Evolutionary conservation across 345 rosid genomes (phyloP), one percentile per base, ranked within the genome.

Genomic region (Salix arbutifolia): DNA sequence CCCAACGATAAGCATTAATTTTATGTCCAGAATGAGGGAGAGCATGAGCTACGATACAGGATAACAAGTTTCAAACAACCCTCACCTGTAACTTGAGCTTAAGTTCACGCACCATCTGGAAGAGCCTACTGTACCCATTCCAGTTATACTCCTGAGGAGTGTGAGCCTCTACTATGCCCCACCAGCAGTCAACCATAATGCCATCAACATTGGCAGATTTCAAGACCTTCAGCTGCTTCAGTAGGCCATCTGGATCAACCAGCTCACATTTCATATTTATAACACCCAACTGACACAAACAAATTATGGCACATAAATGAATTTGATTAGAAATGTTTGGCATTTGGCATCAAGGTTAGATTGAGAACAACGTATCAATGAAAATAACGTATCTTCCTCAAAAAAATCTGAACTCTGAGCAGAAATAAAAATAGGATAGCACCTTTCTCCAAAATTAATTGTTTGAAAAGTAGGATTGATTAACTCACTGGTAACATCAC

Each of bases 141-240:
- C 99, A 96, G 75, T 88, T 92, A 86, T 94, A 96, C 74, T 91
- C 94, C 77, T 76, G 94, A 4, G 99, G 98, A 61, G 87, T 84
- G 83, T 90, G 92, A 72, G 94, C 94, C 86, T 96, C 98, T 35
- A 91, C 98, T 82, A 96, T 91, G 75, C 99, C 99, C 99, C 99
- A 94, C 99, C 99, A 96, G 85, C 99, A 96, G 80, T 96, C 94
- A 73, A 92, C 93, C 88, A 86, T 88, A 65, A 94, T 88, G 40
- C 99, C 98, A 84, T 96, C 97, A 35, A 91, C 86, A 75, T 87
- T 88, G 74, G 90, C 78, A 74, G 99, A 88, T 80, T 92, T 92
- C 87, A 96, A 86, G 58, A 83, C 82, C 83, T 91, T 87, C 65
- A 96, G 87, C 83, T 92, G 95, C 86, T 91, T 92, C 73, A 87